Percentiles rank a stretch among this genome's conserved stretches.
These are phyloP conservation scores for Podaxis rugospora DNA, from an alignment of 768 basidiomycete genomes.

Conservation along the genomic window DNA sequence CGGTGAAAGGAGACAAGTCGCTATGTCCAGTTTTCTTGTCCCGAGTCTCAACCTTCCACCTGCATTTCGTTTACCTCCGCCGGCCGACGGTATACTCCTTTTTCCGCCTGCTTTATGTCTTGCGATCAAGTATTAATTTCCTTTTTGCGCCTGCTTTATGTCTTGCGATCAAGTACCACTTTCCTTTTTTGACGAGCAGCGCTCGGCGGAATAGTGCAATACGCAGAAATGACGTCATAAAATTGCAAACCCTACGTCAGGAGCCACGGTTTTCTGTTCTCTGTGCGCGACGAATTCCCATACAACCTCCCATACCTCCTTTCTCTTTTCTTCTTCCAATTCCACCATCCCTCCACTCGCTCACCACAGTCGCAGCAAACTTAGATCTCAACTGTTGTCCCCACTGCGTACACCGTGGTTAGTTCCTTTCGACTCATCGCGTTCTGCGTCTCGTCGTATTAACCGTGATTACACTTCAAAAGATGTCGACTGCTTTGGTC, in stretches of 20 bases:
- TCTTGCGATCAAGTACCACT: neutral
- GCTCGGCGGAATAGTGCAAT: neutral
- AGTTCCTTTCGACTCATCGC: neutral
- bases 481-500: constrained; percentile 4
- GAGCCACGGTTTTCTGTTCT: neutral
- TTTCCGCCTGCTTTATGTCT: neutral
- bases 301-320: neutral
- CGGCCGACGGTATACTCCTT: neutral
- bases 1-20: no score
- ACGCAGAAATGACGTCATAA: constrained; percentile 8
- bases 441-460: neutral
- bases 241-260: constrained; percentile 4
- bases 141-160: neutral
- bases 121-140: neutral
- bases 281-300: constrained; percentile 3
- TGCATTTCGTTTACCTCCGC: neutral
- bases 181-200: neutral
- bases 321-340: neutral
- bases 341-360: neutral
- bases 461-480: neutral
- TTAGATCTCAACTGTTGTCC: neutral
- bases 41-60: no score
- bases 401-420: neutral
- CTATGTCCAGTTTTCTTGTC: no score
- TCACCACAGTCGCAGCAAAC: neutral